These are phyloP conservation scores for Pseudogymnoascus sp. DNA, from an alignment of 2,329 filamentous ascomycete species.

Conservation along the genomic window DNA sequence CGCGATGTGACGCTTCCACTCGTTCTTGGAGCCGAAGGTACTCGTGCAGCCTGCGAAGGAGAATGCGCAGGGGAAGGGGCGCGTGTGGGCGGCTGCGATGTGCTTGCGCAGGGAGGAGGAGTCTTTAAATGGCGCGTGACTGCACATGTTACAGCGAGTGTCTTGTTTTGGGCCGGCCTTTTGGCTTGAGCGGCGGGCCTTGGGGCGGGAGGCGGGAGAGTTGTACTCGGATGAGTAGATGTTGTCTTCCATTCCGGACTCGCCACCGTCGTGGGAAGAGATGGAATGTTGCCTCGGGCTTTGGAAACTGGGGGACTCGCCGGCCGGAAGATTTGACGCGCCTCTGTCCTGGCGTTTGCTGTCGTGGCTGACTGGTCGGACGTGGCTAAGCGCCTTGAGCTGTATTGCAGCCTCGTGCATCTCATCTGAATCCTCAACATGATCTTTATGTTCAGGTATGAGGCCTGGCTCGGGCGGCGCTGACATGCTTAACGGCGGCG, in stretches of 20 bases:
- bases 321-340: constrained; percentile 24
- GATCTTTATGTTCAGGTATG: constrained; percentile 33
- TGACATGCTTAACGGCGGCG: background rate
- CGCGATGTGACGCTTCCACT: constrained; percentile 92
- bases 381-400: constrained; percentile 55
- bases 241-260: constrained; percentile 34
- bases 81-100: constrained; percentile 58
- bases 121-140: constrained; percentile 57
- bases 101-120: constrained; percentile 58
- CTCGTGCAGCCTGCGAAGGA: constrained; percentile 74
- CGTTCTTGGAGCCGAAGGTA: constrained; percentile 86
- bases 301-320: constrained; percentile 23
- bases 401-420: constrained; percentile 62
- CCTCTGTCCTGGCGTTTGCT: constrained; percentile 22
- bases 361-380: constrained; percentile 47
- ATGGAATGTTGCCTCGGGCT: constrained; percentile 34
- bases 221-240: constrained; percentile 27
- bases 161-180: constrained; percentile 45
- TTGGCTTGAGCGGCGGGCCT: constrained; percentile 25
- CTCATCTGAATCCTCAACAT: constrained; percentile 56
- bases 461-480: constrained; percentile 8
- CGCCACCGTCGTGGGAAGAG: constrained; percentile 32
- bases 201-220: constrained; percentile 25
- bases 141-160: constrained; percentile 52
- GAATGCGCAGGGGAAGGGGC: constrained; percentile 78